phyloP scores from a whole-genome alignment of 176 grass and related monocot species.

The Lolium perenne region DNA sequence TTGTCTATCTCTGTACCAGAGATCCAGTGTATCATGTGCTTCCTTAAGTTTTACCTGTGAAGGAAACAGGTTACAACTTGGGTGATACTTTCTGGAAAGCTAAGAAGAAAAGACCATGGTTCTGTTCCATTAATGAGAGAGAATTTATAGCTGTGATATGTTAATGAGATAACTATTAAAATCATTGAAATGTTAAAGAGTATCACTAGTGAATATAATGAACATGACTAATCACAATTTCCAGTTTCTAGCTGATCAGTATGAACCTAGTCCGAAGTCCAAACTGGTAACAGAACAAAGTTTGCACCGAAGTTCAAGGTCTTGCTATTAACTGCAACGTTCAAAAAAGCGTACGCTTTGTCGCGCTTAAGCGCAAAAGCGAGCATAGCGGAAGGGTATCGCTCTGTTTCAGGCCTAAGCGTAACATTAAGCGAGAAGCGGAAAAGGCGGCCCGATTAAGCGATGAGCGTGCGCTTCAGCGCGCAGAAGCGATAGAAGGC shows the following conservation, averaged over 20 bases:
- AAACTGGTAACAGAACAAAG: not conserved
- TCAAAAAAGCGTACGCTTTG: too few species aligned
- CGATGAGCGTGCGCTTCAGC: too few species aligned
- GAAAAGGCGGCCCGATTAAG: too few species aligned
- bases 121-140: not conserved
- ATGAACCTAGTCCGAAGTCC: not conserved
- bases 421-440: too few species aligned
- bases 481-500: too few species aligned
- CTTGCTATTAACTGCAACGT: conserved; percentile 22
- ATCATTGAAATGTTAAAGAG: not conserved
- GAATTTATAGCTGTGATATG: not conserved
- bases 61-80: conserved; percentile 33
- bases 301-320: conserved; percentile 9
- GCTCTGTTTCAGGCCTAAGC: too few species aligned
- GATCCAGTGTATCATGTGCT: conserved; percentile 75
- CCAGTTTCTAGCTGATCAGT: not conserved
- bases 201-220: conserved; percentile 21
- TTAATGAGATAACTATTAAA: not conserved
- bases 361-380: too few species aligned
- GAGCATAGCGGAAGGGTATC: too few species aligned
- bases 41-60: conserved; percentile 76
- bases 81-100: not conserved
- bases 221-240: conserved; percentile 13
- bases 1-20: conserved; percentile 86
- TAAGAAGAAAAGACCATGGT: not conserved